Evolutionary conservation across 192 early-diverging fungal genomes (phyloP).

Genomic region (Backusella macrospora): DNA sequence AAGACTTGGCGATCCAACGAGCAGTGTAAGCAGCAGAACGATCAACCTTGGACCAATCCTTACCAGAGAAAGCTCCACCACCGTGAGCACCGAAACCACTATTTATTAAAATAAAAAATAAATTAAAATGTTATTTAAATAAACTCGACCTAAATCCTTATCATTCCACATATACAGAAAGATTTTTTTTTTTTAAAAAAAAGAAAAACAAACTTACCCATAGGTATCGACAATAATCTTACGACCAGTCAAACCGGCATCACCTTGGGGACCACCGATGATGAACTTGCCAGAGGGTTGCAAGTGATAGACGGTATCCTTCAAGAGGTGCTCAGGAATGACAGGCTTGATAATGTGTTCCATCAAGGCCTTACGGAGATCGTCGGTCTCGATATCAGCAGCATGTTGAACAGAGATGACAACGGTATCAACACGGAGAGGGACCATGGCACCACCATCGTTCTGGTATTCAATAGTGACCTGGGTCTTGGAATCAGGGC

Average conservation of each 20-base stretch:
- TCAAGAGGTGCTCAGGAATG: slow-evolving; percentile 89
- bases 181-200: not conserved
- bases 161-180: not conserved
- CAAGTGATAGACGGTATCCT: slow-evolving; percentile 94
- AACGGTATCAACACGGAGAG: slow-evolving; percentile 94
- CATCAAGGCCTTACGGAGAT: slow-evolving; percentile 83
- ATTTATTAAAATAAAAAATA: not conserved
- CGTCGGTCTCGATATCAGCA: slow-evolving; percentile 83
- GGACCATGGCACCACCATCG: slow-evolving; percentile 92
- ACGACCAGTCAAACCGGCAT: slow-evolving; percentile 96
- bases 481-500: slow-evolving; percentile 99
- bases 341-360: slow-evolving; percentile 94
- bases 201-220: slow-evolving; percentile 16
- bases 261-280: slow-evolving; percentile 99
- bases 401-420: slow-evolving; percentile 98
- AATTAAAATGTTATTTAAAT: not conserved
- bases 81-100: slow-evolving; percentile 49
- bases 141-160: not conserved
- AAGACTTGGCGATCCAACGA: slow-evolving; percentile 98
- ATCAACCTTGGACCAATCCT: slow-evolving; percentile 99
- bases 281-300: slow-evolving; percentile 99
- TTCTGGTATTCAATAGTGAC: slow-evolving; percentile 99
- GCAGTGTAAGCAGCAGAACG: slow-evolving; percentile 96
- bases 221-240: slow-evolving; percentile 48
- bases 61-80: slow-evolving; percentile 99